Base-by-base conservation (phyloP, 163 green algal species). In the Volvox carteri region DNA sequence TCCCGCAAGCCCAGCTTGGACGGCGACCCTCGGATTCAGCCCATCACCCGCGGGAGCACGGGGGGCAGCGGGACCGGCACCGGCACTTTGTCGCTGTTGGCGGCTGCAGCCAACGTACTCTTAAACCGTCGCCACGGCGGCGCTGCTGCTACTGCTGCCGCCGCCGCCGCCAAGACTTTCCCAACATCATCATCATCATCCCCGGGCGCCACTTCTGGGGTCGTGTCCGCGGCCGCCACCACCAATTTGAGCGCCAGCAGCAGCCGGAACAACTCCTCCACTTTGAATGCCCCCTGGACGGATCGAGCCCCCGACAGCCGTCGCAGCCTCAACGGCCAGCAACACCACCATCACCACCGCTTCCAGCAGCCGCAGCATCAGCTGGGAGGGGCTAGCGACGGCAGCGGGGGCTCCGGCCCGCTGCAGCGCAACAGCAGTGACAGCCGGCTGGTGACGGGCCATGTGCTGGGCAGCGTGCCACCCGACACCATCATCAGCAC, bases 341-440 rank as follows among this genome's bases (percentile, higher is more conserved):
- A 41, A 16, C 72, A 16, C 16, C 72, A 35, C 35, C 21, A 60
- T 21, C 72, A 39, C 18, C 72, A 79, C 1, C 41, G 42, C 4
- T 12, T 6, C 28, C 68, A 28, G 33, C n/a, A n/a, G n/a, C n/a
- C n/a, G n/a, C n/a, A n/a, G n/a, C n/a, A n/a, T 44, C 62, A 39
- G 30, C 68, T 12, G 18, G 35, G 14, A 14, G 28, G 5, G 62
- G 6, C 30, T 2, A 33, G 70, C 39, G 70, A 2, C 25, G 39
- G 70, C 39, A 30, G 37, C 18, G 68, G 3, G 35, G 68, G 70
- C 70, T 3, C 9, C 44, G 44, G 30, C 16, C 8, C 30, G n/a
- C 33, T 84, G n/a, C 75, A 84, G 75, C 73, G 65, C 73, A 81
- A 81, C 48, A 8, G 18, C 30, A 84, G 75, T 18, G 75, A 70